These are phyloP conservation scores for Camellia oleifera DNA, from an alignment of 179 eudicot species.

Conservation along the genomic window DNA sequence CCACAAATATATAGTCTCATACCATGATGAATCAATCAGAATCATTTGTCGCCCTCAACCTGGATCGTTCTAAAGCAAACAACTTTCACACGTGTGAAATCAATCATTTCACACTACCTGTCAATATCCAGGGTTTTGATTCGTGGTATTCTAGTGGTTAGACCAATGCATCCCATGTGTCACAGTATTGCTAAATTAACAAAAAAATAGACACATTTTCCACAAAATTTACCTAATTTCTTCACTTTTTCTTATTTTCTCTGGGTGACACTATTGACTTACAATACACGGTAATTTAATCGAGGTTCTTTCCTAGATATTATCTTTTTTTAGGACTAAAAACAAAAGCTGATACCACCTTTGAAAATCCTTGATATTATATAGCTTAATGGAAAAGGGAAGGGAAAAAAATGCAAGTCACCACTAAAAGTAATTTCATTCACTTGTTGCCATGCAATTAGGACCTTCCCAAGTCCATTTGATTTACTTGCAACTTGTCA, in stretches of 20 bases:
- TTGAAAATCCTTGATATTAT: not conserved
- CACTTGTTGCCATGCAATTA: not conserved
- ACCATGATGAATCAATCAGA: not conserved
- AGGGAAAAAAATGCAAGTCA: not conserved
- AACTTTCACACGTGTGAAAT: slow-evolving; percentile 12
- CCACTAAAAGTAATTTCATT: not conserved
- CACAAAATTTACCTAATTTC: not conserved
- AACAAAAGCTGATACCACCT: slow-evolving; percentile 1
- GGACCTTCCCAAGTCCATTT: not conserved
- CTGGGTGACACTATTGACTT: not conserved
- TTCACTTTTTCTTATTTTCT: slow-evolving; percentile 1
- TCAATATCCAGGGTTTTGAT: slow-evolving; percentile 6
- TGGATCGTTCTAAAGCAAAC: slow-evolving; percentile 6
- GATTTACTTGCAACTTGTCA: not conserved
- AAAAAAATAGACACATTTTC: not conserved
- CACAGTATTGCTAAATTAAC: not conserved
- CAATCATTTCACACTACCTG: slow-evolving; percentile 16
- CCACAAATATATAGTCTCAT: no score
- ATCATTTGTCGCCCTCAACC: not conserved
- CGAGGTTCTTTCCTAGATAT: slow-evolving; percentile 4
- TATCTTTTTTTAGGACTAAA: not conserved
- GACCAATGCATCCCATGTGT: no score
- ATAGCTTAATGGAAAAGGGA: not conserved
- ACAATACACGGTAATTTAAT: not conserved
- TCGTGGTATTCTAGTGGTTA: not conserved